Evolutionary conservation across 345 rosid species (phyloP).

Genomic region (Eucalyptus pumila): DNA sequence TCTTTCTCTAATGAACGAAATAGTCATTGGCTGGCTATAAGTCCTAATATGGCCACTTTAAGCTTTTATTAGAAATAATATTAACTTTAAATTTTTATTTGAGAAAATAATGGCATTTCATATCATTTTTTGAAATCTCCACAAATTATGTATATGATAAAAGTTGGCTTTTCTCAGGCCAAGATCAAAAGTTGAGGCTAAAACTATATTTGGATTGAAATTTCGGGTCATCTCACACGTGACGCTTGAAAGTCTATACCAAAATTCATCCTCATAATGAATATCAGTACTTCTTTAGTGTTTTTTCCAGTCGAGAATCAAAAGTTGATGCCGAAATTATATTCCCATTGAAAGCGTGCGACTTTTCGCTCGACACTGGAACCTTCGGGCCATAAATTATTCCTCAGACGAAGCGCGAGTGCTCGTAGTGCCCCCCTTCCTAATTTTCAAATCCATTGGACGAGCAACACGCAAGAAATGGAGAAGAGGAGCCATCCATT

Average conservation of each 20-base stretch:
- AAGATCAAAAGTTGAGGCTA: background rate
- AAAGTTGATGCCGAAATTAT: background rate
- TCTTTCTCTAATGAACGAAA: too few species aligned
- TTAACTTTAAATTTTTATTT: too few species aligned
- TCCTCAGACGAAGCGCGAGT: background rate
- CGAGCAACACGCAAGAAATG: background rate
- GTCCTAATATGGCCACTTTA: fast-evolving
- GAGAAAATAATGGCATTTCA: too few species aligned
- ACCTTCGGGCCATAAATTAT: background rate
- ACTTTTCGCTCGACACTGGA: background rate
- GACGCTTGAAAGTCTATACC: background rate
- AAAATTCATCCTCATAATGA: background rate
- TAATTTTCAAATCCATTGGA: background rate
- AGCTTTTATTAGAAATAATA: fast-evolving
- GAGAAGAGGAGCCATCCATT: background rate
- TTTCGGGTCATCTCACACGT: background rate
- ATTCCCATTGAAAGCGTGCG: background rate
- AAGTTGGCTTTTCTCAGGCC: background rate
- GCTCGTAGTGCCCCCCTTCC: background rate
- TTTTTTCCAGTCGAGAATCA: background rate
- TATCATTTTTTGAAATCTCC: too few species aligned
- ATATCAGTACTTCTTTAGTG: background rate
- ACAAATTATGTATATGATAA: too few species aligned
- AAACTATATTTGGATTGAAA: background rate
- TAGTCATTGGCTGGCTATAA: too few species aligned